These are phyloP conservation scores for Hypoxylon sp. DNA, from an alignment of 2,329 filamentous ascomycete species.

Conservation along the genomic window DNA sequence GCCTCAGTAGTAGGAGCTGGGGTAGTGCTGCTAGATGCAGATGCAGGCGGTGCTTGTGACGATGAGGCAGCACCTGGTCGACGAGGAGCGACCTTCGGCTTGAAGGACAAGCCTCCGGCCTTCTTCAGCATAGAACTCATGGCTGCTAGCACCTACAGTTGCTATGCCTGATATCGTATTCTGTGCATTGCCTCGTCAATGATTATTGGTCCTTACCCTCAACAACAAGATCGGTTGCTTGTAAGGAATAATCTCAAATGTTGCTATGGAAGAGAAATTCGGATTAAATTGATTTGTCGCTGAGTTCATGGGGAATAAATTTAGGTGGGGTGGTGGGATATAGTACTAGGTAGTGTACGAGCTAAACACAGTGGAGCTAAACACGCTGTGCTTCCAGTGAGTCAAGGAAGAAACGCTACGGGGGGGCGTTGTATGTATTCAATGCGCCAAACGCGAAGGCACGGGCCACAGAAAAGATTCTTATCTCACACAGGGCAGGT, in stretches of 20 bases:
- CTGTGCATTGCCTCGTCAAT: constrained; percentile 29
- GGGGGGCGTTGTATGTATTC: background rate
- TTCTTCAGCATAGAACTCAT: constrained; percentile 81
- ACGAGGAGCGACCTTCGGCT: constrained; percentile 73
- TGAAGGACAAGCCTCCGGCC: constrained; percentile 73
- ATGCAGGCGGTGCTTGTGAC: constrained; percentile 44
- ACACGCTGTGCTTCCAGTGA: background rate
- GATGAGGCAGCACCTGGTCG: constrained; percentile 63
- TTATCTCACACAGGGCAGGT: constrained; percentile 25
- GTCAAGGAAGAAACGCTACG: background rate
- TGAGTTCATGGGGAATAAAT: constrained; percentile 21
- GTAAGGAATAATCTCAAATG: background rate
- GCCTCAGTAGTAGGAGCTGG: constrained; percentile 48
- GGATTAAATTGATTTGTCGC: constrained; percentile 20
- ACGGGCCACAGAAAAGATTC: constrained; percentile 21
- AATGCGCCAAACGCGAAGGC: constrained; percentile 12
- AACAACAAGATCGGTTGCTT: constrained; percentile 13
- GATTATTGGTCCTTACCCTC: background rate
- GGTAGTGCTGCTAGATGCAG: constrained; percentile 45
- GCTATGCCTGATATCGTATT: constrained; percentile 35
- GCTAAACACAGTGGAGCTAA: background rate
- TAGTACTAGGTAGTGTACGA: background rate
- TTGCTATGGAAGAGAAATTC: constrained; percentile 6
- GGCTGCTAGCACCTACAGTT: constrained; percentile 35
- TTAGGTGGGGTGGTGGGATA: constrained; percentile 43